phyloP scores from a whole-genome alignment of 768 basidiomycete species.

The Amanita fuliginea region DNA sequence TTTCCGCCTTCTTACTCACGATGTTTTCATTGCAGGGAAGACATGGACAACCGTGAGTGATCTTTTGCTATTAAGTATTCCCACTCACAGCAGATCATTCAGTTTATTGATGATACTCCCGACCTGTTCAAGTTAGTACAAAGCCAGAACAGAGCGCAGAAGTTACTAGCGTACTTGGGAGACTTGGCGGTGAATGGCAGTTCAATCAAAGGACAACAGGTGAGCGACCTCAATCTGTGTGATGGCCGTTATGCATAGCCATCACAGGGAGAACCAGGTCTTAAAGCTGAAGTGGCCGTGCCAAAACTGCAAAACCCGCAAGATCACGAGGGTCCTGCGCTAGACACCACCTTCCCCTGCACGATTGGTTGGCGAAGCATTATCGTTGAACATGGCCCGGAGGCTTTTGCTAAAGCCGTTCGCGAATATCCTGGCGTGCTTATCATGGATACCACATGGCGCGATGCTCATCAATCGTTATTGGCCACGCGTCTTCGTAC shows the following conservation, averaged over 20 bases:
- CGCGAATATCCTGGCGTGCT: conserved; percentile 91
- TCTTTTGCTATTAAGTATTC: background rate
- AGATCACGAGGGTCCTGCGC: conserved; percentile 57
- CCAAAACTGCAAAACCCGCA: conserved; percentile 73
- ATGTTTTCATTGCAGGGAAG: conserved; percentile 90
- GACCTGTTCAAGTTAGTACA: conserved; percentile 98
- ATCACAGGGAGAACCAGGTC: conserved; percentile 80
- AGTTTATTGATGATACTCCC: conserved; percentile 99
- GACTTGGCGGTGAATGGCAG: conserved; percentile 98
- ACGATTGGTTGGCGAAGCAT: conserved; percentile 95
- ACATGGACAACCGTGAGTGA: conserved; percentile 80
- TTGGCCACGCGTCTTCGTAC: conserved; percentile 95
- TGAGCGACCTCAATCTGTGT: conserved; percentile 20
- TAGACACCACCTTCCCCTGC: conserved; percentile 80
- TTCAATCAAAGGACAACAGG: conserved; percentile 85
- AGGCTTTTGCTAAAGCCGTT: conserved; percentile 96
- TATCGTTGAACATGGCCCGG: conserved; percentile 95
- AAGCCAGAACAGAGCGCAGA: conserved; percentile 97
- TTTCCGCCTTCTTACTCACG: conserved; percentile 94
- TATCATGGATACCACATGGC: conserved; percentile 99
- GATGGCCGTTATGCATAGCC: background rate
- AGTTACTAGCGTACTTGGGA: conserved; percentile 91
- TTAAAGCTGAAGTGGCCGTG: conserved; percentile 78
- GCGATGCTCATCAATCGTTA: conserved; percentile 97
- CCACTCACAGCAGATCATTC: background rate